phyloP scores from a whole-genome alignment of 192 early-diverging fungal genomes.

The Umbelopsis ramanniana region DNA sequence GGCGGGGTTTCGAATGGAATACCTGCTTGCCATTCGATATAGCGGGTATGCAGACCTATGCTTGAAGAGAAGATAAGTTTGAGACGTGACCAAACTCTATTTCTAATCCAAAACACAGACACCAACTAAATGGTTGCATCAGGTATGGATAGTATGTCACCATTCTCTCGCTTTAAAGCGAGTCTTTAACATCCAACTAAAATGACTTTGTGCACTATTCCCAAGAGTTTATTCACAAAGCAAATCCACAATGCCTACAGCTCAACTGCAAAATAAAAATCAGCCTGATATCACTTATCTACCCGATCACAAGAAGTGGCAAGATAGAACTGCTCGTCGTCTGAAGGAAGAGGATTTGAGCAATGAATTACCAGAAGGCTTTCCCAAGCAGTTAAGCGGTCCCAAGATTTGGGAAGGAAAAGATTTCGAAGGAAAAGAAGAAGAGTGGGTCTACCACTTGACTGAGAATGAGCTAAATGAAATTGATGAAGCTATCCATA shows the following conservation, averaged over 20 bases:
- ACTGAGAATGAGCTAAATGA: slow-evolving; percentile 27
- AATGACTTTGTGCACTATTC: not conserved
- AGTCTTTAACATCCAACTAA: not conserved
- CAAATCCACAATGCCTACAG: slow-evolving; percentile 27
- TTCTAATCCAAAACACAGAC: slow-evolving; percentile 2
- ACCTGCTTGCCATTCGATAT: too few species aligned
- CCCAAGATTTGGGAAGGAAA: slow-evolving; percentile 32
- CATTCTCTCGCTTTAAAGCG: slow-evolving; percentile 3
- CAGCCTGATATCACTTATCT: slow-evolving; percentile 38
- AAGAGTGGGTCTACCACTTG: slow-evolving; percentile 30
- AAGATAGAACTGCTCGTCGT: slow-evolving; percentile 29
- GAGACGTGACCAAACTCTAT: slow-evolving; percentile 14
- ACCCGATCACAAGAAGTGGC: slow-evolving; percentile 30
- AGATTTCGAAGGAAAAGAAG: slow-evolving; percentile 30
- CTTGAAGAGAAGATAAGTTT: not conserved
- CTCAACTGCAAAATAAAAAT: slow-evolving; percentile 30
- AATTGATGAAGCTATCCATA: slow-evolving; percentile 25
- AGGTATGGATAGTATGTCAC: not conserved
- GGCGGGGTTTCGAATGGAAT: too few species aligned
- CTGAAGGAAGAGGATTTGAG: slow-evolving; percentile 24
- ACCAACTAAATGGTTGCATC: not conserved
- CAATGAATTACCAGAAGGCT: slow-evolving; percentile 29
- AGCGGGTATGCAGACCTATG: too few species aligned
- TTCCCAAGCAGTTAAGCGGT: slow-evolving; percentile 29
- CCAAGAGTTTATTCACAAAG: not conserved